phyloP scores from a whole-genome alignment of 2,329 filamentous ascomycete genomes.

The Anthostomella pinea region DNA sequence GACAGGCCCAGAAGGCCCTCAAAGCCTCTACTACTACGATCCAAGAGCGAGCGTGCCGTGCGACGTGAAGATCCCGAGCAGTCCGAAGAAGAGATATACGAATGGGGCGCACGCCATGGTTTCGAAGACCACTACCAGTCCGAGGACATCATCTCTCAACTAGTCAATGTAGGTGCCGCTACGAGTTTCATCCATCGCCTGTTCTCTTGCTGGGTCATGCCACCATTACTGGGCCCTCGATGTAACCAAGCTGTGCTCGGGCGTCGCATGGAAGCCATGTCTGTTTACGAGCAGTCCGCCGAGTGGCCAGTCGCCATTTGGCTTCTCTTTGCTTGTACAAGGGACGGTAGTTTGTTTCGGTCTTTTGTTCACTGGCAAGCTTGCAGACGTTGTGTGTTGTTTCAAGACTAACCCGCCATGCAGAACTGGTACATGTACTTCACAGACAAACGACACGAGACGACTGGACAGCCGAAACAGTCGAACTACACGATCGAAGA shows the following conservation, averaged over 20 bases:
- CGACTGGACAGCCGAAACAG: slow-evolving; percentile 80
- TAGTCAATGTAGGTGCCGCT: slow-evolving; percentile 67
- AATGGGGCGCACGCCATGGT: slow-evolving; percentile 71
- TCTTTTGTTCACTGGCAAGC: not conserved
- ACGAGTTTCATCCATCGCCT: slow-evolving; percentile 1
- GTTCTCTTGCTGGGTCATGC: not conserved
- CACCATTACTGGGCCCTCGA: not conserved
- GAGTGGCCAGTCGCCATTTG: too few species aligned
- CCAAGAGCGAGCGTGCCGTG: slow-evolving; percentile 54
- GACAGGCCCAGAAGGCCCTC: slow-evolving; percentile 37
- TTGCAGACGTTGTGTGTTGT: not conserved
- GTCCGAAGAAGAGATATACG: slow-evolving; percentile 45
- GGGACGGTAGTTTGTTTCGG: too few species aligned
- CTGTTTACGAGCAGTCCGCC: too few species aligned
- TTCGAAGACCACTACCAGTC: slow-evolving; percentile 92
- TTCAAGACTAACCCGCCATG: slow-evolving; percentile 15
- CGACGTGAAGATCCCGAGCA: slow-evolving; percentile 40
- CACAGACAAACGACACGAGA: slow-evolving; percentile 96
- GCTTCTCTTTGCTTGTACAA: not conserved
- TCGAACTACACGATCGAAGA: slow-evolving; percentile 70
- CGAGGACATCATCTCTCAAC: slow-evolving; percentile 79
- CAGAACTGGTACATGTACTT: slow-evolving; percentile 99
- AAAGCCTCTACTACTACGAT: slow-evolving; percentile 53
- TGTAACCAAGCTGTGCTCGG: not conserved
- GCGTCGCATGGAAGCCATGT: too few species aligned